A percentile compares a stretch with the other conserved stretches of the same genome.
These are phyloP conservation scores for Eryngium alpinum DNA, from an alignment of 140 eudicot species.

Conservation along the genomic window DNA sequence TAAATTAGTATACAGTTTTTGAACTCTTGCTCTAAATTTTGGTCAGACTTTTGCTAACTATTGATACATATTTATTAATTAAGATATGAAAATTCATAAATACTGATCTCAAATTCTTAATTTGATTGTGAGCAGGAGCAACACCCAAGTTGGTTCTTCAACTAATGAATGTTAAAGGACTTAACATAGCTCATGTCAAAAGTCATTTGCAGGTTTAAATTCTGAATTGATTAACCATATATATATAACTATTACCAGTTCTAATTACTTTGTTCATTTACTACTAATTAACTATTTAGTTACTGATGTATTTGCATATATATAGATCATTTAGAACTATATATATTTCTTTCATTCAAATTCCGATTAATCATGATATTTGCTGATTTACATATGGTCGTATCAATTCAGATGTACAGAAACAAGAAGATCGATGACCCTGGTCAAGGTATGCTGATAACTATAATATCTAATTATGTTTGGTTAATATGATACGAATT, in stretches of 20 bases:
- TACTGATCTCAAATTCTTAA: not conserved
- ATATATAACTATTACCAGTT: no score
- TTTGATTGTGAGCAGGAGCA: conserved; percentile 49
- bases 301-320: not conserved
- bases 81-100: conserved; percentile 9
- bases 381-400: conserved; percentile 21
- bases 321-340: no score
- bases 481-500: not conserved
- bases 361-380: not conserved
- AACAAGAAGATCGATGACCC: conserved; percentile 76
- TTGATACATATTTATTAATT: not conserved
- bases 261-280: no score
- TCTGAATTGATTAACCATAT: not conserved
- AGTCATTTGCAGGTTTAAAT: conserved; percentile 73
- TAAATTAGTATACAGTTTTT: not conserved
- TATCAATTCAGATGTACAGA: conserved; percentile 61
- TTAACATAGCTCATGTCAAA: conserved; percentile 83
- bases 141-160: conserved; percentile 84
- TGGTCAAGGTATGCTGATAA: conserved; percentile 45
- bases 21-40: not conserved
- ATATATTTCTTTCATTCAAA: not conserved
- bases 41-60: not conserved
- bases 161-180: conserved; percentile 74
- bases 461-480: conserved; percentile 12
- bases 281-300: no score